Conservation (phyloP, 306 rosid genomes). For the Ochetophila trinervis region DNA sequence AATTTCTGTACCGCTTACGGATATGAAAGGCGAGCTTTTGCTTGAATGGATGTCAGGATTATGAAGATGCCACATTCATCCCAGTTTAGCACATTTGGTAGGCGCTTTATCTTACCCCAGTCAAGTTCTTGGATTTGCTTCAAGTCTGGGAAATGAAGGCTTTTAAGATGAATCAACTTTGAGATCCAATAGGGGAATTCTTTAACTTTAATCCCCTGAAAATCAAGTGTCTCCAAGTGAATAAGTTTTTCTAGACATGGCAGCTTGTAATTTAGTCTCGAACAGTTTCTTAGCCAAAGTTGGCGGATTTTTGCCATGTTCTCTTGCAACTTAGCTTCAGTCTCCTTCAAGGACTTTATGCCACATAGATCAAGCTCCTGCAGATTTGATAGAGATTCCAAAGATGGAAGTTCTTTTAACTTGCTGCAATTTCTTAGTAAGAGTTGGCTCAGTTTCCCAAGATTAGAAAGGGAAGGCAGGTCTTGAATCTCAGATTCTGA, state of each 20-base stretch:
- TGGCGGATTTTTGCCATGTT: neutral
- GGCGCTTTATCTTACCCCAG: conserved; percentile 9
- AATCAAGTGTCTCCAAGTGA: conserved; percentile 20
- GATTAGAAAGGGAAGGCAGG: neutral
- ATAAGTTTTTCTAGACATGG: neutral
- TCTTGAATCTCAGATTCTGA: neutral
- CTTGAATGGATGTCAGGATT: neutral
- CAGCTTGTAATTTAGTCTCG: neutral
- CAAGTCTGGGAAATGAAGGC: conserved; percentile 18
- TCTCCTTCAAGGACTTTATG: neutral
- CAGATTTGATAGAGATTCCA: neutral
- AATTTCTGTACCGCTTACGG: neutral
- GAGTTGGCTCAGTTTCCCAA: neutral
- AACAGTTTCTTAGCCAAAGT: conserved; percentile 6
- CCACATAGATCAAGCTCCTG: neutral
- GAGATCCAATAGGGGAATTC: conserved; percentile 21
- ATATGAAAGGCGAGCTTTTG: neutral
- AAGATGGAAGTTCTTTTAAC: neutral
- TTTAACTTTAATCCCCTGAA: conserved; percentile 10
- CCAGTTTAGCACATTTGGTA: conserved; percentile 31
- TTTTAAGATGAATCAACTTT: conserved; percentile 3
- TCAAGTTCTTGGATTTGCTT: neutral
- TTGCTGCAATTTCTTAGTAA: neutral
- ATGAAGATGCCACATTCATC: conserved; percentile 9
- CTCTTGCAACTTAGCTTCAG: neutral